Evolutionary conservation across 2,329 filamentous ascomycete species (phyloP), one percentile per base, ranked within the genome.

Genomic region (Coniella lustricola): DNA sequence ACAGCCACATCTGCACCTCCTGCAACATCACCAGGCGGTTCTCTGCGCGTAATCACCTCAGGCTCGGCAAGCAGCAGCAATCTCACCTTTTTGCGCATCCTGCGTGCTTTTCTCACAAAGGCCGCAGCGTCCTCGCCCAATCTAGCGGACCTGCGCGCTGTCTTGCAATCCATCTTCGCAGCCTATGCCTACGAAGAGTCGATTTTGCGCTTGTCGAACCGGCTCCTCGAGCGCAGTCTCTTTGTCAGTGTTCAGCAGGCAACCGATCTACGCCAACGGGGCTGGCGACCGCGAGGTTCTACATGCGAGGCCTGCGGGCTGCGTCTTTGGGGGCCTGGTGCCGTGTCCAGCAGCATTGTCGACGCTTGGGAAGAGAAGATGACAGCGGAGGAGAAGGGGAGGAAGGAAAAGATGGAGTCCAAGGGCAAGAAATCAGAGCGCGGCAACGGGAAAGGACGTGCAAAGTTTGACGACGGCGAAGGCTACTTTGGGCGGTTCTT

Each of bases 121-220:
- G 91, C 90, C 0, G 85, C 89, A 0, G 77, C 80, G 20, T 82
- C 84, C 16, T 94, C 90, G 0, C 90, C 93, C 0, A 94, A 87
- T 12, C 74, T 98, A 2, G 84, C 88, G 1, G 90, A 97, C 62
- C 76, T 98, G 3, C 85, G 93, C 38, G 79, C 80, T 7, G 90
- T 97, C 1, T 77, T 98, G 2, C 74, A 81, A 1, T 93, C 90
- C 12, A 91, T 98, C 48, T 97, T 98, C 67, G 83, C 91, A 0
- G 91, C 93, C 0, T 98, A 98, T 63, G 85, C 90, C 0, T 96
- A 97, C 62, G 93, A 98, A 65, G 87, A 91, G 63, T 90, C 87
- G 0, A 87, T 98, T 14, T 76, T 98, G 17, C 76, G 79, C 2
- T 78, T 98, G 3, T 89, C 93, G 1, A 95, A 91, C 62, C 78